Base-by-base conservation (phyloP, 164 flowering plant genomes). In the Magnolia sinica region DNA sequence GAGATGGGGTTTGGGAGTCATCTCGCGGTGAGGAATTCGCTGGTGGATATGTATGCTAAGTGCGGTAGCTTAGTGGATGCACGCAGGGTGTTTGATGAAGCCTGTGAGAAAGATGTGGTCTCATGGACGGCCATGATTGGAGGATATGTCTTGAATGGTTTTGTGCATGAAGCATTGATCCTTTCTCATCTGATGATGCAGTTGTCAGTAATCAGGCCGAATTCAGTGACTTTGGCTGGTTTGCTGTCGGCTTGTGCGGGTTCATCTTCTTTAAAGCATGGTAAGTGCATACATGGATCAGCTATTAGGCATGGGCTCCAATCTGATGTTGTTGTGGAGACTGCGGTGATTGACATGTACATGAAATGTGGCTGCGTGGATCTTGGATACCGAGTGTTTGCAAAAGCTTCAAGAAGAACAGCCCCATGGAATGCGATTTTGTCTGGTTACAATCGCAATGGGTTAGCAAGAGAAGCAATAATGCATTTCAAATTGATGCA, bases 61-160 rank as follows among this genome's bases (percentile, higher is more conserved):
- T 90, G 95, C 72, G 88, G 90, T 52, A 76, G 79, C 45, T 71
- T 91, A 80, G 80, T 70, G 68, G 91, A 88, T 65, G 98, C 98
- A n/a, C 70, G 85, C 51, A 20, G 16, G 19, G 80, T 90, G 49
- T 88, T 93, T 70, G 83, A 89, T 72, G 81, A 74, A 76, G 86
- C 83, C 87, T 68, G n/a, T 45, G 85, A 79, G 74, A 89, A 85
- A 78, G 92, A 92, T 84, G 93, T 93, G 27, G 87, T 90, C 23
- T 85, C 92, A 2, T 93, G 98, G 98, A 89, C 92, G 50, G 77
- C 93, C 10, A 79, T 92, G 90, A 85, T 91, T 20, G 86, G 84
- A 59, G 96, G 91, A 14, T 88, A 85, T 73, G 81, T 84, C 75
- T 71, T 77, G 71, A 85, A 82, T 79, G 86, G 86, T 71, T 88